Conservation (phyloP, 345 rosid species). For the Limnanthes douglasii region DNA sequence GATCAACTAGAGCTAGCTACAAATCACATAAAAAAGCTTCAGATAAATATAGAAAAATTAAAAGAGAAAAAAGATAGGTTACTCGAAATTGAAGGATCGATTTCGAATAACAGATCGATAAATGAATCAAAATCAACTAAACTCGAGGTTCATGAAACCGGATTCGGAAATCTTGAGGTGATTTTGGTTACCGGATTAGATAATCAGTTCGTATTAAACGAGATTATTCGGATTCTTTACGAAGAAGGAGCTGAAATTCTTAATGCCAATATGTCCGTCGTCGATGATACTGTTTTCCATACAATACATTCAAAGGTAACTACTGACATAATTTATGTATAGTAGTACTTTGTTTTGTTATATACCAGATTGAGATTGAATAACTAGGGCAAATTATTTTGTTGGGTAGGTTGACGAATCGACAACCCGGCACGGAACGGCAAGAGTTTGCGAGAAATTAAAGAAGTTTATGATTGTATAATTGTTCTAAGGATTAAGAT, state of each 20-base stretch:
- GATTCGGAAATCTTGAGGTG: conserved; percentile 24
- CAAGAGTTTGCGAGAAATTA: conserved; percentile 27
- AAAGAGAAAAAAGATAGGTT: conserved; percentile 31
- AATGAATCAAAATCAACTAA: conserved; percentile 9
- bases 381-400: no score
- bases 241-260: conserved; percentile 33
- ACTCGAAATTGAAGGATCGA: conserved; percentile 2
- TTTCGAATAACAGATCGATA: neutral
- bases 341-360: neutral
- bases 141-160: conserved; percentile 21
- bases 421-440: conserved; percentile 6
- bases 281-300: conserved; percentile 22
- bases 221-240: conserved; percentile 22
- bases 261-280: conserved; percentile 20
- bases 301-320: conserved; percentile 25
- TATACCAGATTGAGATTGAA: no score
- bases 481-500: no score
- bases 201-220: conserved; percentile 20
- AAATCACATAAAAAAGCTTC: conserved; percentile 41
- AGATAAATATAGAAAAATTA: conserved; percentile 34
- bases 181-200: conserved; percentile 23
- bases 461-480: conserved; percentile 17
- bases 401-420: conserved; percentile 22
- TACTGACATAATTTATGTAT: neutral
- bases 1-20: conserved; percentile 44